Percentiles rank a stretch among this genome's conserved stretches.
Conservation (phyloP, 164 flowering plant genomes). For the Tetracentron sinense region DNA sequence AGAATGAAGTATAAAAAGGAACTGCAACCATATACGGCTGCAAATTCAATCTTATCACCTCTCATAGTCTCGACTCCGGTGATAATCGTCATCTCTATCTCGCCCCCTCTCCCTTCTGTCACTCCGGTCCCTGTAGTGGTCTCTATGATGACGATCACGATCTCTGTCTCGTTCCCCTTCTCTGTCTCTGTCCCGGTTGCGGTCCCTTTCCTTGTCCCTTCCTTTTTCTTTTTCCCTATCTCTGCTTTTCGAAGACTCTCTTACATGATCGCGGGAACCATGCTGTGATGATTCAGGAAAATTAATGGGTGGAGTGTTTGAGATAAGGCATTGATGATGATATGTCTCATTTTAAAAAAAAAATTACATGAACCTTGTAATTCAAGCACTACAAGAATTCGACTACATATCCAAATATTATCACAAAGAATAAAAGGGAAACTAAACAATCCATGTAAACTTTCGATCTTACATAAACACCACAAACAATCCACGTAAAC, state of each 20-base stretch:
- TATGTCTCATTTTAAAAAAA: neutral
- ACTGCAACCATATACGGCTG: neutral
- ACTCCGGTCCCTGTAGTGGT: conserved; percentile 55
- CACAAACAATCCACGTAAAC: no score
- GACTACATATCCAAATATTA: no score
- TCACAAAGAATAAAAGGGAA: no score
- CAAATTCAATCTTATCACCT: conserved; percentile 36
- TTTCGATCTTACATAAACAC: no score
- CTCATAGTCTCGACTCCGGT: conserved; percentile 57
- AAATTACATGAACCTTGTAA: no score
- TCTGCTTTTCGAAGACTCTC: conserved; percentile 59
- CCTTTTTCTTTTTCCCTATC: conserved; percentile 55
- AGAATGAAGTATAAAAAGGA: neutral
- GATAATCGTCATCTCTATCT: conserved; percentile 53
- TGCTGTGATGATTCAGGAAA: conserved; percentile 30
- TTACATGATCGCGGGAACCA: conserved; percentile 53
- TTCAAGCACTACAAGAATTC: no score
- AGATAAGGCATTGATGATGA: no score
- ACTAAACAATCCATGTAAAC: no score
- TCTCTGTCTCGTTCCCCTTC: conserved; percentile 34
- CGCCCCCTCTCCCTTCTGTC: conserved; percentile 64
- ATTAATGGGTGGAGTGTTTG: no score
- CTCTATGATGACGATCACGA: conserved; percentile 43
- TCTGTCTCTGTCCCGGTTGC: conserved; percentile 32
- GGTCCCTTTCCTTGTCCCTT: conserved; percentile 31